Evolutionary conservation across 148 eudicot species (phyloP), one percentile per base, ranked within the genome.

Genomic region (Rhododendron simsii): DNA sequence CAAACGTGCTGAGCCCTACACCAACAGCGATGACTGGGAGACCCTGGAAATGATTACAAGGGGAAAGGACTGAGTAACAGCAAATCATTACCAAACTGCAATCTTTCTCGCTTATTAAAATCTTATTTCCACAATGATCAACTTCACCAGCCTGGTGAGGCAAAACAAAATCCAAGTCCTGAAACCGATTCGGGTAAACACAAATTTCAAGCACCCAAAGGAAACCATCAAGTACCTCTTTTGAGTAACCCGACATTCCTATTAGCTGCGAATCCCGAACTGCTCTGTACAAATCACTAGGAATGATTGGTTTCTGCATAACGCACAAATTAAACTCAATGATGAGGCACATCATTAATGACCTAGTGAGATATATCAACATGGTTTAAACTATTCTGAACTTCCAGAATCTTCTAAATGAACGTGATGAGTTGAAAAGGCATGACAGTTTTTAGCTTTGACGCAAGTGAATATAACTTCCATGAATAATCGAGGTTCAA

Each of bases 11-110:
- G 78, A 89, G 93, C 86, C 99, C 99, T 81, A 93, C 98, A 59
- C 99, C 99, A 86, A 94, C 83, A 87, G 96, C 98, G 87, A 97
- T 83, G 85, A 97, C 95, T 84, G 99, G 99, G 83, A 93, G 92
- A 87, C 98, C 99, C 99, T 96, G 91, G 39, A 83, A 85, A 83
- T 65, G 61, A 33, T 65, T 48, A 63, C 20, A 7, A 67, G 41
- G 39, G 10, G 51, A 82, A 77, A 26, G 44, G 14, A 37, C 57
- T 30, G 67, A 44, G 78, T 28, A 35, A 51, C 81, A 50, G 30
- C 15, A 10, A 41, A 83, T 33, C 80, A 45, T 39, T 12, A 69
- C 21, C 81, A 44, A n/a, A 26, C 53, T 41, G 37, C 45, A 79
- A 41, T 51, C 44, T 33, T 45, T 71, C 23, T 20, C 7, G 7